These are phyloP conservation scores for Ilyonectria sp. DNA, from an alignment of 2,329 filamentous ascomycete species.

Conservation along the genomic window DNA sequence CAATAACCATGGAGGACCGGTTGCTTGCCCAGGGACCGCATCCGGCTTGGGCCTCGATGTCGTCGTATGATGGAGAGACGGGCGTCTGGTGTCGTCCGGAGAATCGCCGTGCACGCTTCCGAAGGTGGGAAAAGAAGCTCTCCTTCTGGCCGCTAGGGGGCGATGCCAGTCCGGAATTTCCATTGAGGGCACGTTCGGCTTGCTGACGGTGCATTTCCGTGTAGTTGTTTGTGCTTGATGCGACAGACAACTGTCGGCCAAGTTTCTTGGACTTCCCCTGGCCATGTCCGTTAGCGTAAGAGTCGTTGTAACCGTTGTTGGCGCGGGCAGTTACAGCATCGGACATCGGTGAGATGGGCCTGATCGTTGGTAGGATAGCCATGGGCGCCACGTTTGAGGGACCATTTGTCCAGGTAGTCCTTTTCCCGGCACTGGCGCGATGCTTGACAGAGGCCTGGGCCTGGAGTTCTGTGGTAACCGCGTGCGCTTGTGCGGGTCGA, in stretches of 20 bases:
- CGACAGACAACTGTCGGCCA: slow-evolving; percentile 92
- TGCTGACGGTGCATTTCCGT: slow-evolving; percentile 91
- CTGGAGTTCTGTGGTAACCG: slow-evolving; percentile 58
- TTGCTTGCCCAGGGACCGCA: slow-evolving; percentile 92
- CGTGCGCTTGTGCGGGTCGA: slow-evolving; percentile 62
- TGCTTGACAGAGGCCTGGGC: slow-evolving; percentile 44
- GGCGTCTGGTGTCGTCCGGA: slow-evolving; percentile 92
- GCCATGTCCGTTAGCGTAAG: slow-evolving; percentile 53
- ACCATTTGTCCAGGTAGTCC: slow-evolving; percentile 94
- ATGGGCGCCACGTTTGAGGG: slow-evolving; percentile 87
- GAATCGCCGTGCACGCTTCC: slow-evolving; percentile 92
- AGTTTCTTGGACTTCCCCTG: slow-evolving; percentile 91
- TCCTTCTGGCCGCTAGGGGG: slow-evolving; percentile 88
- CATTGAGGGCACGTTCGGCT: slow-evolving; percentile 91
- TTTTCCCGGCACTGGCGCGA: slow-evolving; percentile 76
- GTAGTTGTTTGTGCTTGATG: slow-evolving; percentile 94
- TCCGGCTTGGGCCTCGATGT: slow-evolving; percentile 92
- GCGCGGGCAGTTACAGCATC: slow-evolving; percentile 93
- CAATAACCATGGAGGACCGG: slow-evolving; percentile 86
- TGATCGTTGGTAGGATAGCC: slow-evolving; percentile 94
- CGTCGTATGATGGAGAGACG: slow-evolving; percentile 84
- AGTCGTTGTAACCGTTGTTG: slow-evolving; percentile 73
- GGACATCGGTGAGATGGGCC: slow-evolving; percentile 95
- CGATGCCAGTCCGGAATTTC: slow-evolving; percentile 81
- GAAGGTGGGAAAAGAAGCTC: slow-evolving; percentile 97